Conservation (phyloP, 306 rosid species). For the Cicer judaicum region DNA sequence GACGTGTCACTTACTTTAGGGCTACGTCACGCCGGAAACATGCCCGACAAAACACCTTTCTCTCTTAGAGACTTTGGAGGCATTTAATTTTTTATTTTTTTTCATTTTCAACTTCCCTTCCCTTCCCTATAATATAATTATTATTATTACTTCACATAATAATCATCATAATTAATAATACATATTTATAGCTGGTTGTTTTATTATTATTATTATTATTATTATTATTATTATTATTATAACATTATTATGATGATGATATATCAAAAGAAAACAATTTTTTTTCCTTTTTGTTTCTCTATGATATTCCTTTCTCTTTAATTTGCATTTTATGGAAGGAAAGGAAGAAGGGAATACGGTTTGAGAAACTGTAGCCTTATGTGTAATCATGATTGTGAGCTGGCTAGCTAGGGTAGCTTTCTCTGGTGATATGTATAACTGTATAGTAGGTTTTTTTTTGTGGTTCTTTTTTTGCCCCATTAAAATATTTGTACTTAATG, state of each 20-base stretch:
- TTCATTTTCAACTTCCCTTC: slow-evolving; percentile 1
- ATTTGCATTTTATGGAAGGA: slow-evolving; percentile 44
- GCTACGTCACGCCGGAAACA: slow-evolving; percentile 91
- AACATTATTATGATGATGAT: slow-evolving; percentile 24
- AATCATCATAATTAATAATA: slow-evolving; percentile 30
- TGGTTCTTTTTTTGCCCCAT: not conserved
- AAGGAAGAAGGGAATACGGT: slow-evolving; percentile 43
- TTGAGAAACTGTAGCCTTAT: slow-evolving; percentile 42
- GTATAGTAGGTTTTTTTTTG: slow-evolving; percentile 59
- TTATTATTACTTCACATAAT: slow-evolving; percentile 31
- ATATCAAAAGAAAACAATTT: slow-evolving; percentile 34
- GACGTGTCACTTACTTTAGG: slow-evolving; percentile 98
- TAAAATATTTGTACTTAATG: slow-evolving; percentile 41
- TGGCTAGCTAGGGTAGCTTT: slow-evolving; percentile 36
- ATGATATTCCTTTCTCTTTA: slow-evolving; percentile 32
- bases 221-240: slow-evolving; percentile 20
- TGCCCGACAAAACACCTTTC: slow-evolving; percentile 77
- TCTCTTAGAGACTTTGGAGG: slow-evolving; percentile 82
- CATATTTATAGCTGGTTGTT: slow-evolving; percentile 34
- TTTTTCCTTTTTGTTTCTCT: slow-evolving; percentile 15
- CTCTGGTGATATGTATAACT: slow-evolving; percentile 55
- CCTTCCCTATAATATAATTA: not conserved
- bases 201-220: slow-evolving; percentile 24
- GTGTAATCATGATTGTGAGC: slow-evolving; percentile 26
- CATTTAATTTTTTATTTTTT: slow-evolving; percentile 49